Evolutionary conservation across 805 yeast genomes (phyloP).

Genomic region (Candida arabinofermentans): DNA sequence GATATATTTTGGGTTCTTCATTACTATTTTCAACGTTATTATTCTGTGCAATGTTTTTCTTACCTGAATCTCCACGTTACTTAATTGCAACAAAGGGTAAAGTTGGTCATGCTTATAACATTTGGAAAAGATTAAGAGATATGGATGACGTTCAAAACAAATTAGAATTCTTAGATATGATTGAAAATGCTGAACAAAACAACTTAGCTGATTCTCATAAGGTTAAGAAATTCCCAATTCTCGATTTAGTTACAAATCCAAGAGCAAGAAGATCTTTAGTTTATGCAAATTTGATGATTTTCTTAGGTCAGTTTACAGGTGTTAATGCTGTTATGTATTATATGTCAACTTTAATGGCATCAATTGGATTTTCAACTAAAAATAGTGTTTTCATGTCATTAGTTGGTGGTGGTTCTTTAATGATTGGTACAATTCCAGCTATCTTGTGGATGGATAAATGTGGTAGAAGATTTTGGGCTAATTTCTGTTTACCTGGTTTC

Average conservation of each 20-base stretch:
- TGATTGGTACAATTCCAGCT: slow-evolving; percentile 65
- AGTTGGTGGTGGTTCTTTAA: slow-evolving; percentile 62
- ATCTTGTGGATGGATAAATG: slow-evolving; percentile 53
- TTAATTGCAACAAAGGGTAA: slow-evolving; percentile 44
- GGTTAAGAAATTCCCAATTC: slow-evolving; percentile 36
- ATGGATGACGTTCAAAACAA: slow-evolving; percentile 37
- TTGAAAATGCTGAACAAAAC: slow-evolving; percentile 45
- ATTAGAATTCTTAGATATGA: slow-evolving; percentile 55
- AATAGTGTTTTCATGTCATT: slow-evolving; percentile 61
- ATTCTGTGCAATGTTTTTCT: slow-evolving; percentile 46
- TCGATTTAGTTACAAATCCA: slow-evolving; percentile 50
- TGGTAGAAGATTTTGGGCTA: slow-evolving; percentile 62
- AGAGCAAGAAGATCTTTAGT: slow-evolving; percentile 60
- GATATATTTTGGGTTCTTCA: slow-evolving; percentile 63
- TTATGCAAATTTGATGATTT: slow-evolving; percentile 54
- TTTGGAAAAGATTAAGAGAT: slow-evolving; percentile 56
- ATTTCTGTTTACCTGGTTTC: slow-evolving; percentile 49
- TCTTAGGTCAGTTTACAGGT: slow-evolving; percentile 64
- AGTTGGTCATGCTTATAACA: slow-evolving; percentile 48
- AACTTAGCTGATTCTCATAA: slow-evolving; percentile 31
- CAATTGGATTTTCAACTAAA: slow-evolving; percentile 50
- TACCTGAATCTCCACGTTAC: slow-evolving; percentile 63
- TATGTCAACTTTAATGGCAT: slow-evolving; percentile 52
- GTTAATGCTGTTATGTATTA: slow-evolving; percentile 64
- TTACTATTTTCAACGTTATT: slow-evolving; percentile 52